phyloP scores from a whole-genome alignment of 176 grass and related monocot species.

The Musa troglodytarum region DNA sequence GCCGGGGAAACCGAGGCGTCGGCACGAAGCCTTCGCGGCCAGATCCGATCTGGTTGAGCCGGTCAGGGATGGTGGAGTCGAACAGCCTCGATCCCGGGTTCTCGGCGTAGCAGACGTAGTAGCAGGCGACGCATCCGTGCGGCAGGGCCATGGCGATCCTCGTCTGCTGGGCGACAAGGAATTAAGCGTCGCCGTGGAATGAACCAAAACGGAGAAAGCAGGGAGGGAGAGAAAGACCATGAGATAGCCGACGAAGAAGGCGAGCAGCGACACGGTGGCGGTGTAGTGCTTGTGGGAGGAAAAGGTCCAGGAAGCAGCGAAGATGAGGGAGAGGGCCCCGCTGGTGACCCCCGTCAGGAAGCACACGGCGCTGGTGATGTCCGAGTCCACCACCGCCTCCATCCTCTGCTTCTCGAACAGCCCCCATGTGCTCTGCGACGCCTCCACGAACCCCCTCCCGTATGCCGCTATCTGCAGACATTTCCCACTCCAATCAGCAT shows the following conservation, averaged over 20 bases:
- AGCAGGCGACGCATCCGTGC: constrained; percentile 90
- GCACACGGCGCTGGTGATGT: constrained; percentile 93
- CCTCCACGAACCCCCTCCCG: constrained; percentile 66
- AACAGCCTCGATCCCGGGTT: constrained; percentile 53
- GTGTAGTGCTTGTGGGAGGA: constrained; percentile 61
- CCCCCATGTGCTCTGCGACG: constrained; percentile 79
- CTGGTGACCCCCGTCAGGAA: constrained; percentile 86
- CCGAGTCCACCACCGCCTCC: constrained; percentile 75
- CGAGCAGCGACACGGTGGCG: constrained; percentile 75
- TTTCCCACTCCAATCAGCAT: not conserved
- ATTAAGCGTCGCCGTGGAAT: not conserved
- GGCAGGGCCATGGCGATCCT: constrained; percentile 96
- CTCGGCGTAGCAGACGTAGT: constrained; percentile 94
- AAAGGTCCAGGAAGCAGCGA: constrained; percentile 68
- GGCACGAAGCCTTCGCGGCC: constrained; percentile 24
- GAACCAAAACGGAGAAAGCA: not conserved
- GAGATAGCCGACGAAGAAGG: constrained; percentile 91
- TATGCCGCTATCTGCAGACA: constrained; percentile 67
- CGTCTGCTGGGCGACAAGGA: constrained; percentile 29
- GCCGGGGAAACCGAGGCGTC: constrained; percentile 74
- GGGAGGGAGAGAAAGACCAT: constrained; percentile 30
- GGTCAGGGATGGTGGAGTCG: constrained; percentile 44
- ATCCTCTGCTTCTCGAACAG: constrained; percentile 66
- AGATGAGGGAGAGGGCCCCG: constrained; percentile 63
- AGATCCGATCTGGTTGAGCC: constrained; percentile 27